Evolutionary conservation across 306 rosid genomes (phyloP), one percentile per base, ranked within the genome.

Genomic region (Casuarina cunninghamiana): DNA sequence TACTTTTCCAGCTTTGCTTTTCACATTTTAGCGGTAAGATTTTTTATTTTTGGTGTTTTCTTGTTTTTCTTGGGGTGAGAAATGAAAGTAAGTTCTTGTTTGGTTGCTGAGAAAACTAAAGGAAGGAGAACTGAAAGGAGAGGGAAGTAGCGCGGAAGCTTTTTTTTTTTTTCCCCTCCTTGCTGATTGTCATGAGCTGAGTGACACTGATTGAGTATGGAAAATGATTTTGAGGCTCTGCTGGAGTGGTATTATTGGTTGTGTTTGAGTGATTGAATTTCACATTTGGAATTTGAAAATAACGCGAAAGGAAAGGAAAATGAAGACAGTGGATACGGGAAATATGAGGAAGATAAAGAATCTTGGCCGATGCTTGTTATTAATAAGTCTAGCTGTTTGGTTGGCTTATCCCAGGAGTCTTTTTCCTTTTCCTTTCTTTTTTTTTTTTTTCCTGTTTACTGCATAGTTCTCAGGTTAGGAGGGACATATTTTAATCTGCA

Each of bases 101-200:
- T 73, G 68, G 78, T 21, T 68, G 16, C 55, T 46, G 49, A 37
- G 55, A 66, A 53, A 73, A 39, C 19, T 43, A 17, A 70, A 11
- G 26, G 10, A 67, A 2, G 57, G 65, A 57, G 15, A 48, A 17
- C 60, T 6, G 26, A 10, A 67, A 2, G 57, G 65, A 57, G 15
- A 48, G 11, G 51, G 13, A 10, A 48, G 15, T 48, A 48, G 51
- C 9, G 51, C 3, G 51, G 13, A 48, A 48, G 51, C 51, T 48
- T 48, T 10, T 48, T 48, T 48, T 44, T 44, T 44, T 44, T 44
- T 26, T 26, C 32, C 32, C 32, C 32, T 26, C 32, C 32, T 26
- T 26, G 32, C 32, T 26, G 32, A 26, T 26, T 26, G 1, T 26
- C 32, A 26, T 26, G 32, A 26, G 32, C 32, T 26, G 32, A 26